Evolutionary conservation across 2,329 filamentous ascomycete genomes (phyloP).

Genomic region (Clonostachys sp.): DNA sequence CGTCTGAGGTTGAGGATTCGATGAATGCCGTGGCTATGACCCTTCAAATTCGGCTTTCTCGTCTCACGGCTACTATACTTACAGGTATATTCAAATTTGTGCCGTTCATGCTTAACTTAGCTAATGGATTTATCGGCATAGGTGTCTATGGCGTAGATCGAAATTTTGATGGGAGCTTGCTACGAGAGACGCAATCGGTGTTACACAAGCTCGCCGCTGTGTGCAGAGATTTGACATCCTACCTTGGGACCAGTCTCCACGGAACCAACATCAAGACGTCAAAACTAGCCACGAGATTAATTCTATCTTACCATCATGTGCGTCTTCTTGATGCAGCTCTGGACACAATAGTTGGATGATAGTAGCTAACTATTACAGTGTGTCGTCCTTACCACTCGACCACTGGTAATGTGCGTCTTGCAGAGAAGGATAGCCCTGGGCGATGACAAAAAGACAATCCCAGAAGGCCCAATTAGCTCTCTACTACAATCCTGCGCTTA

Average conservation of each 20-base stretch:
- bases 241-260: constrained; percentile 16
- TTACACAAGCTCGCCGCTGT: constrained; percentile 14
- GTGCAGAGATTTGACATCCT: constrained; percentile 13
- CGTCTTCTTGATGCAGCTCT: not conserved
- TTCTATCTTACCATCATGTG: constrained; percentile 17
- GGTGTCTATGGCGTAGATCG: constrained; percentile 14
- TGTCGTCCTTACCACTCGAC: constrained; percentile 18
- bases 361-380: constrained; percentile 6
- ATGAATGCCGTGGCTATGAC: constrained; percentile 14
- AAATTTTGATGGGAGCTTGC: constrained; percentile 16
- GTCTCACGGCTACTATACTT: constrained; percentile 11
- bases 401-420: constrained; percentile 22
- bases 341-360: too few species aligned
- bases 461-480: constrained; percentile 14
- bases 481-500: constrained; percentile 19
- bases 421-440: constrained; percentile 20
- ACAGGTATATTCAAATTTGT: not conserved
- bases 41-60: constrained; percentile 16
- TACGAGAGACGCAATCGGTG: constrained; percentile 19
- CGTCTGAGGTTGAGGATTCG: constrained; percentile 16
- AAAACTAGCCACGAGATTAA: constrained; percentile 13
- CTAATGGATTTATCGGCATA: not conserved
- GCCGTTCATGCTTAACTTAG: too few species aligned
- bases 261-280: constrained; percentile 20
- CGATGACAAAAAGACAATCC: not conserved